Base-by-base conservation (phyloP, 2,329 filamentous ascomycete genomes). In the Aspergillus tanneri region DNA sequence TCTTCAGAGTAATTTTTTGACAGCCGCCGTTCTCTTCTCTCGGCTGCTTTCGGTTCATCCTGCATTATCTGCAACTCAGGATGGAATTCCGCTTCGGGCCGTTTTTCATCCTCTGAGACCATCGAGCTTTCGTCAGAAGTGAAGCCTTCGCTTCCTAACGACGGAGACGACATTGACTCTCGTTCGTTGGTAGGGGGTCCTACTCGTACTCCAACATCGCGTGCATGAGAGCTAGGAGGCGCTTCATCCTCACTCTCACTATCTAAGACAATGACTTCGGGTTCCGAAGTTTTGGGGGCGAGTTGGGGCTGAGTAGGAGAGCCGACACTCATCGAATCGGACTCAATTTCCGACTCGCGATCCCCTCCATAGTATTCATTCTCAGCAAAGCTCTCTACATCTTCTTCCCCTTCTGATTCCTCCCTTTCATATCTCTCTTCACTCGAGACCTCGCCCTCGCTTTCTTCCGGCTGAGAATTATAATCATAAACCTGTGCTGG, bases 191-290 rank as follows among this genome's bases (percentile, higher is more conserved):
- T 12, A 16, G 8, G 14, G 28, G 21, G 25, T 27, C 19, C 6
- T 32, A 18, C 25, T 50, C 43, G 27, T 4, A 30, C 5, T 10
- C 8, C 22, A 28, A 12, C 10, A 25, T 14, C 9, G 37, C n/a
- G 11, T 35, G 38, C 21, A 19, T 40, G 51, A 21, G 30, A 18
- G 32, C 23, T 32, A 36, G 48, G 12, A 9, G 48, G 41, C 35
- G 56, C 54, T 42, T 72, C 70, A 42, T 71, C 66, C 23, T 72
- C 69, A 46, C 69, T 72, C 46, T 72, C 71, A 48, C 69, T 72
- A 47, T 72, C 71, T 11, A 73, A 36, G 21, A 72, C 66, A 42
- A 73, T 72, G 28, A 73, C 50, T 51, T 73, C 71, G 12, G 61
- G 61, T 12, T 62, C 55, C 2, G 50, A 45, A 4, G 38, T 55